A percentile compares a stretch with the other conserved stretches of the same genome.
phyloP scores from a whole-genome alignment of 441 rosid genomes.

The Mallotus japonicus region DNA sequence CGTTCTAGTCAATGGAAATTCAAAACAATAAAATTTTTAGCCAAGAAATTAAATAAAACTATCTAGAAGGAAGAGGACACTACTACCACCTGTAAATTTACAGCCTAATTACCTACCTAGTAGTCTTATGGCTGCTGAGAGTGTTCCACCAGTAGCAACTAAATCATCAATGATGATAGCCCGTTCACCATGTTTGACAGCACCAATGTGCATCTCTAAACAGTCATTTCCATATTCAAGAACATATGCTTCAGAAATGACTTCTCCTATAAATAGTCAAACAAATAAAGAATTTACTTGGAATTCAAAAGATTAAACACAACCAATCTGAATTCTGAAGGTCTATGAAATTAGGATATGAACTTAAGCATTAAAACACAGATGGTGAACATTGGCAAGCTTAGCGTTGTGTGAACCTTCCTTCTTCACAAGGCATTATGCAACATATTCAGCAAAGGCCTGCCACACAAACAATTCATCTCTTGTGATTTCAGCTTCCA shows the following conservation, averaged over 20 bases:
- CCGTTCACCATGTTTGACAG: slow-evolving; percentile 69
- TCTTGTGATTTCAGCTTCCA: too few relatives aligned
- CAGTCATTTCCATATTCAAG: slow-evolving; percentile 91
- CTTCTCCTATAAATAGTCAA: slow-evolving; percentile 49
- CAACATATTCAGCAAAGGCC: too few relatives aligned
- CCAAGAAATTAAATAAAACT: not conserved
- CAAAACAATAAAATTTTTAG: not conserved
- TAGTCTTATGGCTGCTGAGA: slow-evolving; percentile 82
- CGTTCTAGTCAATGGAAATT: slow-evolving; percentile 52
- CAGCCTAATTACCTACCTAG: slow-evolving; percentile 59
- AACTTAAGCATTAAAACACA: too few relatives aligned
- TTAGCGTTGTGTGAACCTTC: too few relatives aligned
- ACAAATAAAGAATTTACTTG: not conserved
- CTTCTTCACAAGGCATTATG: too few relatives aligned
- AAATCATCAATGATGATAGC: slow-evolving; percentile 81
- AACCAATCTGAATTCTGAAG: not conserved
- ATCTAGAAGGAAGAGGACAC: not conserved
- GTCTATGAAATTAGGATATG: too few relatives aligned
- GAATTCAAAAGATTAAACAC: not conserved
- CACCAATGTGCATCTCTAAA: slow-evolving; percentile 82
- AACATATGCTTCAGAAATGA: slow-evolving; percentile 70
- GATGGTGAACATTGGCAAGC: not conserved
- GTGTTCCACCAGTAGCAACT: slow-evolving; percentile 93
- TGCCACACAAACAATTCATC: too few relatives aligned
- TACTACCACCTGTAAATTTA: too few relatives aligned